Conservation (phyloP, 2,329 filamentous ascomycete species). For the Aspergillus terreus region DNA sequence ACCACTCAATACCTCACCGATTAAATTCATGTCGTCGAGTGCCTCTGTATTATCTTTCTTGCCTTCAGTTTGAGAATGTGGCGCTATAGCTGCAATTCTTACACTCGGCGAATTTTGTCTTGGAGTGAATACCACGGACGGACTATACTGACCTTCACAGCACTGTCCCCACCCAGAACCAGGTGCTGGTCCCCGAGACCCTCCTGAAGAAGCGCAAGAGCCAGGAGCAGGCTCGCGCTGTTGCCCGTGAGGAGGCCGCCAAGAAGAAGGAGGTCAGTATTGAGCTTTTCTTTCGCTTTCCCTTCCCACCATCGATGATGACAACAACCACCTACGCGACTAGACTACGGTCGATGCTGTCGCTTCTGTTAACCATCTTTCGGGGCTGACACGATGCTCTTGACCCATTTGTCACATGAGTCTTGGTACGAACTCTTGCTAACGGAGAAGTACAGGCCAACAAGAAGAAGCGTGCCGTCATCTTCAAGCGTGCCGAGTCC, state of each 20-base stretch:
- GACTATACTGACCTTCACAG: constrained; percentile 76
- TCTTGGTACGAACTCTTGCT: constrained; percentile 19
- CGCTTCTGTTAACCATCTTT: constrained; percentile 57
- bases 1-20: constrained; percentile 59
- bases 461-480: constrained; percentile 97
- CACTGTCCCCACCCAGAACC: constrained; percentile 87
- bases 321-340: constrained; percentile 81
- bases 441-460: constrained; percentile 63
- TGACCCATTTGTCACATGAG: constrained; percentile 9
- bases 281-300: constrained; percentile 10
- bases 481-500: constrained; percentile 99
- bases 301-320: constrained; percentile 63
- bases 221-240: constrained; percentile 97
- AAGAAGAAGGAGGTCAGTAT: constrained; percentile 88
- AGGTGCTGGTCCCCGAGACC: constrained; percentile 97
- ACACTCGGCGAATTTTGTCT: constrained; percentile 70
- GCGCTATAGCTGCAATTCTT: constrained; percentile 88
- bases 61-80: constrained; percentile 77
- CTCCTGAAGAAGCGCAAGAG: constrained; percentile 99
- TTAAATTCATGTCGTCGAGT: constrained; percentile 79
- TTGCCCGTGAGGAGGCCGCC: constrained; percentile 72
- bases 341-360: constrained; percentile 98
- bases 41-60: constrained; percentile 46
- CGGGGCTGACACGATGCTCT: constrained; percentile 66
- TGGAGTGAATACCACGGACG: constrained; percentile 59